Conservation (phyloP, 495 filamentous ascomycete species). For the Paragyromitra xinjiangensis region DNA sequence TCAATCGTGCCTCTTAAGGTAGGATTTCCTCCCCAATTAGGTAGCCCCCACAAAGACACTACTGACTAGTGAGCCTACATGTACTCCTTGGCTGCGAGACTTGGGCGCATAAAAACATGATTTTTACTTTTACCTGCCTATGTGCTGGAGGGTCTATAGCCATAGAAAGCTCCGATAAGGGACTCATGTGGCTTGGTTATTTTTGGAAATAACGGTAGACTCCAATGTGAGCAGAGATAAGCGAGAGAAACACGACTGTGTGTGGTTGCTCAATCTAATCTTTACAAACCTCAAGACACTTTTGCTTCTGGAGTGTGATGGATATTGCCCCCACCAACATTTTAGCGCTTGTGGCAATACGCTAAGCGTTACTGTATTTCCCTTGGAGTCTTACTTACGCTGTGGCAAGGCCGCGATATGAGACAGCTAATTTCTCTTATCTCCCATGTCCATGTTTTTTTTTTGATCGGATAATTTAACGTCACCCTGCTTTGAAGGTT, state of each 20-base stretch:
- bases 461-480: slow-evolving; percentile 16
- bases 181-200: not conserved
- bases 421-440: slow-evolving; percentile 8
- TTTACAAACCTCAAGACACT: not conserved
- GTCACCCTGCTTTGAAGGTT: not conserved
- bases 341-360: not conserved
- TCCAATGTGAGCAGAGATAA: not conserved
- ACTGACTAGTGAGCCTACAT: too few species aligned
- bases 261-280: slow-evolving; percentile 1
- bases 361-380: not conserved
- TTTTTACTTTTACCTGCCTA: too few species aligned
- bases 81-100: too few species aligned
- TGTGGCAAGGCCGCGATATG: slow-evolving; percentile 1
- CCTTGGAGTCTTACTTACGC: not conserved
- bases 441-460: not conserved
- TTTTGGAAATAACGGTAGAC: not conserved
- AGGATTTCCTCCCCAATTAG: not conserved
- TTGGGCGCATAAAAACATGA: too few species aligned
- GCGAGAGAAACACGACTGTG: not conserved
- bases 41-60: not conserved
- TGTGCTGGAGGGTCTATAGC: too few species aligned
- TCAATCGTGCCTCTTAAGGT: not conserved
- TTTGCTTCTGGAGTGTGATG: not conserved
- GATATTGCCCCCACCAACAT: not conserved
- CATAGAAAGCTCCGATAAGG: too few species aligned